phyloP scores from a whole-genome alignment of 192 early-diverging fungal genomes.

The Mortierella alpina region DNA sequence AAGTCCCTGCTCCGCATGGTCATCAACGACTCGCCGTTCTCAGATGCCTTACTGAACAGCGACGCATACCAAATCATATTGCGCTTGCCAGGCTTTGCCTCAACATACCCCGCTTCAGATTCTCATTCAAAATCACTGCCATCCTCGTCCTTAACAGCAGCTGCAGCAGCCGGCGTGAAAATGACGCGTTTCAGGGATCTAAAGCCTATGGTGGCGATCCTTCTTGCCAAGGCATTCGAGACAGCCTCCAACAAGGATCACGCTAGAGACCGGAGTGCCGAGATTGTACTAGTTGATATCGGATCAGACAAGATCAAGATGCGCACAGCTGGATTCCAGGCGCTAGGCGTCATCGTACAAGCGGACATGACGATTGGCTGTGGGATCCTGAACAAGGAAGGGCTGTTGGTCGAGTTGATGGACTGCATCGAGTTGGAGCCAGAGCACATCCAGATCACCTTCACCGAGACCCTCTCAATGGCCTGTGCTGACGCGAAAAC shows the following conservation, averaged over 20 bases:
- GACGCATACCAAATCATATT: constrained; percentile 16
- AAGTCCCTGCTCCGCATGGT: constrained; percentile 40
- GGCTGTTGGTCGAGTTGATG: constrained; percentile 79
- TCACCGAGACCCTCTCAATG: constrained; percentile 65
- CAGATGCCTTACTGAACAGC: constrained; percentile 22
- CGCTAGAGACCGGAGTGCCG: constrained; percentile 18
- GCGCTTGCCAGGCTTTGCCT: constrained; percentile 4
- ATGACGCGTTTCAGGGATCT: constrained; percentile 20
- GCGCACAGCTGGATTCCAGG: constrained; percentile 53
- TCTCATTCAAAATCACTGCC: background rate
- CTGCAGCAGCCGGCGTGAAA: background rate
- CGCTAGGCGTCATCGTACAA: constrained; percentile 77
- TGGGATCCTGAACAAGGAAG: constrained; percentile 68
- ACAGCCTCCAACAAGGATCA: constrained; percentile 36
- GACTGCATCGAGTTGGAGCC: constrained; percentile 84
- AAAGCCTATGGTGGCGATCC: constrained; percentile 36
- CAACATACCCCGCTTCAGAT: background rate
- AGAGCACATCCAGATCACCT: constrained; percentile 71
- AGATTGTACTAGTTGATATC: constrained; percentile 39
- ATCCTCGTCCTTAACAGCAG: background rate
- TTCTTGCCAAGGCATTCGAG: constrained; percentile 45
- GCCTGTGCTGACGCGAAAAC: constrained; percentile 73
- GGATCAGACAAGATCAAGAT: constrained; percentile 43
- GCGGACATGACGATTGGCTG: constrained; percentile 67
- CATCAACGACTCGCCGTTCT: constrained; percentile 41